Base-by-base conservation (phyloP, 2,329 filamentous ascomycete species). In the Aureobasidium uvarum region DNA sequence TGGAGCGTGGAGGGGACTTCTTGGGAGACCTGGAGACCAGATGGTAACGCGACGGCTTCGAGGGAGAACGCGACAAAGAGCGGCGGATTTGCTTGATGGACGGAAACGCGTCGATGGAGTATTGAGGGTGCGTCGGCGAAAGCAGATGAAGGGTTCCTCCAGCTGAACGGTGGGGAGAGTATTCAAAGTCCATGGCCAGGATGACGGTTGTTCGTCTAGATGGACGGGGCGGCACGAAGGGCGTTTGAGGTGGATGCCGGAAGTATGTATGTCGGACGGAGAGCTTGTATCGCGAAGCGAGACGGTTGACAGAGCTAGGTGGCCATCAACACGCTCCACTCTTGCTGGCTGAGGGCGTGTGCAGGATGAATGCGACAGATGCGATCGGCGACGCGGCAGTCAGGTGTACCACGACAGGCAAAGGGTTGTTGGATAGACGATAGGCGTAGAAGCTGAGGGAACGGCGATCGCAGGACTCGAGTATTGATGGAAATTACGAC, bases 61-160 rank as follows among this genome's bases (percentile, higher is more conserved):
- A 96, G 13, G 94, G 94, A n/a, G 94, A 97, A 72, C 92, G 86
- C 66, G 93, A 97, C 69, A 97, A 83, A 31, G 94, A 96, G 71
- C 92, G 90, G 69, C 93, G 86, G 66, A 97, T 82, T 72, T 92
- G 90, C 74, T 91, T 86, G 69, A 96, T 90, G 66, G 90, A 89
- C 59, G 90, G 87, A 68, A 90, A 89, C 69, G 91, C 87, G 80
- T 96, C 91, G 72, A 94, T 89, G 77, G 90, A 89, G 76, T 91
- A 68, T 64, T 72, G 72, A 13, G 70, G 69, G 62, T 76, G 73
- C 14, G 90, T 94, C 66, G 94, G 93, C 68, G 93, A 96, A 69
- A 92, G 88, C 72, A 96, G 83, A 73, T 95, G 92, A 72, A 96
- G 83, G 66, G 91, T 94, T 73, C 91, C 91, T 75, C 90, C 89